phyloP scores from a whole-genome alignment of 2,329 filamentous ascomycete genomes.

The Aspergillus sp. region DNA sequence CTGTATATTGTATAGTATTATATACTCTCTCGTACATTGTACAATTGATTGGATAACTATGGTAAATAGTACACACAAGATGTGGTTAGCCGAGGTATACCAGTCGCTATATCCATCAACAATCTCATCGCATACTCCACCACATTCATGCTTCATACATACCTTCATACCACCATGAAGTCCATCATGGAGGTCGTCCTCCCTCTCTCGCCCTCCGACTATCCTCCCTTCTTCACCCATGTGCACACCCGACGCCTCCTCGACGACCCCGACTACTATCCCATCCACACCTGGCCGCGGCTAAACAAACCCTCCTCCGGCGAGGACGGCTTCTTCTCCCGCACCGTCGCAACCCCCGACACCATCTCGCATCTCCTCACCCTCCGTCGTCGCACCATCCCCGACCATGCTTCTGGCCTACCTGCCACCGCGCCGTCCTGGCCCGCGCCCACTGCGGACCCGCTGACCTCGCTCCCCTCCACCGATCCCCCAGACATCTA shows the following conservation, averaged over 20 bases:
- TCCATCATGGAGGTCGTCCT: slow-evolving; percentile 6
- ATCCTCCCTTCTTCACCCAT: slow-evolving; percentile 26
- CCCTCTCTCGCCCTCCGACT: slow-evolving; percentile 11
- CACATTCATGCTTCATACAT: not conserved
- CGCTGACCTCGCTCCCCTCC: slow-evolving; percentile 16
- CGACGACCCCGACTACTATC: slow-evolving; percentile 34
- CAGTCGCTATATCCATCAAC: too few species aligned
- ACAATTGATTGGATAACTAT: too few species aligned
- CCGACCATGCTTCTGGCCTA: slow-evolving; percentile 9
- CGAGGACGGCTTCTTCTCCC: slow-evolving; percentile 44
- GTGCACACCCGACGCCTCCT: slow-evolving; percentile 33
- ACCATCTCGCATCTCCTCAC: slow-evolving; percentile 44
- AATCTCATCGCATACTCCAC: too few species aligned
- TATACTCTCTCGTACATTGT: too few species aligned
- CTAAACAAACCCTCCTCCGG: slow-evolving; percentile 37
- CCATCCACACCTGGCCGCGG: slow-evolving; percentile 41
- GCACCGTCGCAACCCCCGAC: slow-evolving; percentile 35
- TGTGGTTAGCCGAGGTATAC: too few species aligned
- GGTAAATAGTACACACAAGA: too few species aligned
- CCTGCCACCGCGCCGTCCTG: slow-evolving; percentile 24
- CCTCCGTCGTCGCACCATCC: slow-evolving; percentile 32
- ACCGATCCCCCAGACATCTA: slow-evolving; percentile 36
- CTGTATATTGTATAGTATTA: too few species aligned
- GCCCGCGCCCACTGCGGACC: slow-evolving; percentile 18
- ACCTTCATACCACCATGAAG: not conserved